Evolutionary conservation across 306 rosid genomes (phyloP), one percentile per base, ranked within the genome.

Genomic region (Quercus variabilis): DNA sequence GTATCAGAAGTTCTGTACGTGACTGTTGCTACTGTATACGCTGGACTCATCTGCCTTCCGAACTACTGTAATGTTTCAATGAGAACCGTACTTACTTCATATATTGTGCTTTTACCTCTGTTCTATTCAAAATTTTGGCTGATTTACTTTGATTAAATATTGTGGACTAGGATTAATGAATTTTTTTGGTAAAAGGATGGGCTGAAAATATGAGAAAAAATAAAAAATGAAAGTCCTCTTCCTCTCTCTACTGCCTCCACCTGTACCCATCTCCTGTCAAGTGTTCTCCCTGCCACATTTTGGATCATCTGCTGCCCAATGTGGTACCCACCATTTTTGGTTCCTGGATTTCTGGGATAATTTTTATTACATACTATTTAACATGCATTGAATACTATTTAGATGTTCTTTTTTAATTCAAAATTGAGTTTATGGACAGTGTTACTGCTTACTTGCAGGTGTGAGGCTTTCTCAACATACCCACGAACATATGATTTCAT

Each of bases 401-500:
- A 1, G 15, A 46, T 46, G 54, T 62, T 21, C 18, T 70, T 38
- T 70, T 12, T 23, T 12, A 21, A 13, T 17, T n/a, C 19, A 51
- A 14, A 20, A 59, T 46, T 80, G 58, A 25, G 77, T 58, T 38
- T 20, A 76, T 49, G 38, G 74, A 51, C 74, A 71, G 62, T 23
- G 43, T 52, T 69, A 8, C 57, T 52, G 33, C 67, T 49, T 63
- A 21, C 35, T 71, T 86, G 79, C 73, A 88, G 92, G 92, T 88
- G 92, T 79, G 92, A 88, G 78, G 82, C 92, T 2, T 88, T 88
- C 69, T 88, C 92, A 55, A 88, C 92, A 33, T 88, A 84, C 71
- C 90, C 92, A 8, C 83, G 88, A 80, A 86, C 90, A 33, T 88
- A 86, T 77, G 92, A 88, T 79, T 82, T 88, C 80, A 77, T 88